Percentiles rank a stretch among this genome's conserved stretches.
These are phyloP conservation scores for Exutisphaerella laricina DNA, from an alignment of 2,329 filamentous ascomycete genomes.

Conservation along the genomic window DNA sequence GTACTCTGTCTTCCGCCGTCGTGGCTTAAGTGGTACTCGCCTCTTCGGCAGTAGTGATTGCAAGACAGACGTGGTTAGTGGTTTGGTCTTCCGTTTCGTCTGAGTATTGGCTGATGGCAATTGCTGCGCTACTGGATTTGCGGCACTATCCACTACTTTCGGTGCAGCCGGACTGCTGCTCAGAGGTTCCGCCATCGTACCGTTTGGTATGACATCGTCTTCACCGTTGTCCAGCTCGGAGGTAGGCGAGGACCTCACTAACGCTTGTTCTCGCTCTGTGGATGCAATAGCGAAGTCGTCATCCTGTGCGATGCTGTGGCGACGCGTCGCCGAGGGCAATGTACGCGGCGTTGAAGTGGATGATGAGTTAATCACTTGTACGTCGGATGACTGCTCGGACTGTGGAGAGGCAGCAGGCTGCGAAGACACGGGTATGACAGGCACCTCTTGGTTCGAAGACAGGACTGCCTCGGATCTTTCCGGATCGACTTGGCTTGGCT, in stretches of 20 bases:
- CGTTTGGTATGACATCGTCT: conserved; percentile 33
- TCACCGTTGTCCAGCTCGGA: conserved; percentile 19
- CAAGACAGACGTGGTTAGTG: conserved; percentile 40
- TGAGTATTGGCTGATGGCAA: conserved; percentile 23
- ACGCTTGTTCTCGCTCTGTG: conserved; percentile 13
- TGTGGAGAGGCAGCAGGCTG: conserved; percentile 19
- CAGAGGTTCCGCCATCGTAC: conserved; percentile 41
- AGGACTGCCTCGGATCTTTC: not conserved
- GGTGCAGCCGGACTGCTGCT: conserved; percentile 36
- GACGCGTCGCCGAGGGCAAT: conserved; percentile 30
- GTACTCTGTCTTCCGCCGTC: conserved; percentile 33
- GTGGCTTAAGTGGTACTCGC: conserved; percentile 23
- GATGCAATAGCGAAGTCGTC: conserved; percentile 16
- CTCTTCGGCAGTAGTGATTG: conserved; percentile 43
- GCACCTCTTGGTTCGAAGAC: not conserved
- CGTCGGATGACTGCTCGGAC: conserved; percentile 21
- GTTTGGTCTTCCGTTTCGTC: conserved; percentile 24
- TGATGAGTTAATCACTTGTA: conserved; percentile 32
- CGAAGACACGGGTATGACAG: conserved; percentile 13
- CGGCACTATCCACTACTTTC: conserved; percentile 8
- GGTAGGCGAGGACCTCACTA: conserved; percentile 5
- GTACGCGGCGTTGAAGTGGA: conserved; percentile 31
- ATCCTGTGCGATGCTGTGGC: conserved; percentile 24
- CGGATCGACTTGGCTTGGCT: conserved; percentile 6
- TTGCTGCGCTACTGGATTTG: conserved; percentile 23